Percentiles rank a stretch among this genome's conserved stretches.
Conservation (phyloP, 1,284 basidiomycete genomes). For the Ceratorhiza oryzae-sativae region DNA sequence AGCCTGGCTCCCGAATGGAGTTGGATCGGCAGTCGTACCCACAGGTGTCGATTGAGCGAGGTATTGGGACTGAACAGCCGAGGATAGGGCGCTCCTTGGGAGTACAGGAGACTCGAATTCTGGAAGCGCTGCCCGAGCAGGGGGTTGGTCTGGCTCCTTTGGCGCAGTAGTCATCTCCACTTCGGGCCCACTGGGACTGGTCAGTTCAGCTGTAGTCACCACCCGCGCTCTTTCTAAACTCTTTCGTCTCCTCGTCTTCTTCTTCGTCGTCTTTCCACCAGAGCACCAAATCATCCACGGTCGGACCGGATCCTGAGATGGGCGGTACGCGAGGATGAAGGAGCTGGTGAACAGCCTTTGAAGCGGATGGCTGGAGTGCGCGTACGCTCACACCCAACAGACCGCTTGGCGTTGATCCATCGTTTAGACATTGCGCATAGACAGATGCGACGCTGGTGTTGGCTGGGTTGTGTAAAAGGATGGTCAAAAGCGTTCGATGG, state of each 20-base stretch:
- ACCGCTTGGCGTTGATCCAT: background rate
- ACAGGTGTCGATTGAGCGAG: background rate
- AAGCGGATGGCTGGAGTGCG: background rate
- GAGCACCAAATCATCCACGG: slow-evolving; percentile 65
- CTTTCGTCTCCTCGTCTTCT: slow-evolving; percentile 44
- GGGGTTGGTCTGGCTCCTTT: slow-evolving; percentile 43
- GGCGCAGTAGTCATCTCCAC: slow-evolving; percentile 9
- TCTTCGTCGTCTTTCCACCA: slow-evolving; percentile 52
- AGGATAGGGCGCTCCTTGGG: background rate
- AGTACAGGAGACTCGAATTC: background rate
- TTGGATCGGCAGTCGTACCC: background rate
- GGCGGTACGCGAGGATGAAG: slow-evolving; percentile 28
- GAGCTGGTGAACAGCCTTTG: background rate
- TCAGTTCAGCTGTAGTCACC: slow-evolving; percentile 20
- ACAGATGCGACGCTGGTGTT: background rate
- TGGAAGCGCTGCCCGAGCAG: background rate
- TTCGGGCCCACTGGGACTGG: background rate
- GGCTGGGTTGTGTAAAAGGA: slow-evolving; percentile 2
- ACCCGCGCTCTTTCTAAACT: slow-evolving; percentile 57
- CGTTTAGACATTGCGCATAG: slow-evolving; percentile 8
- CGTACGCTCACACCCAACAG: slow-evolving; percentile 20
- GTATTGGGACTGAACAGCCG: background rate
- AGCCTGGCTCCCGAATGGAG: slow-evolving; percentile 2
- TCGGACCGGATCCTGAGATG: slow-evolving; percentile 51
- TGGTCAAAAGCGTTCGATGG: slow-evolving; percentile 11